These are phyloP conservation scores for Botrytis fabae DNA, from an alignment of 2,329 filamentous ascomycete genomes.

Conservation along the genomic window DNA sequence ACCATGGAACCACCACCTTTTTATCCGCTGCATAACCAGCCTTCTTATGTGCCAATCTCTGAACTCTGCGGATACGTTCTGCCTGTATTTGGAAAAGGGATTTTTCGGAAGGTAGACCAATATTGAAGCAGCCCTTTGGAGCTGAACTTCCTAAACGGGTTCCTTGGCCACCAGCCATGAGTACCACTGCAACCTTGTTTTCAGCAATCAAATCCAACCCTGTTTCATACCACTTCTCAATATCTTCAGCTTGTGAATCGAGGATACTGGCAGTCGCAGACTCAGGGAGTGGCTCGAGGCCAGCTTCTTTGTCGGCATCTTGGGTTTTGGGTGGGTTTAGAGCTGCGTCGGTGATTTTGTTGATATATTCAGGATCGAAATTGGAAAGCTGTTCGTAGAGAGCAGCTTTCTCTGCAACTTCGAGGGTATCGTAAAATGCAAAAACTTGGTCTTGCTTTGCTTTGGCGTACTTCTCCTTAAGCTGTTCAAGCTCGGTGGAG, in stretches of 20 bases:
- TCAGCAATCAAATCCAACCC: constrained; percentile 65
- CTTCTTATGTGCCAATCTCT: constrained; percentile 75
- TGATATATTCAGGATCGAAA: constrained; percentile 86
- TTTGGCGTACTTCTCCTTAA: constrained; percentile 71
- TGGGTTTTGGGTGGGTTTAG: constrained; percentile 71
- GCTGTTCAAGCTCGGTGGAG: constrained; percentile 46
- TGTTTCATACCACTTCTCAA: constrained; percentile 79
- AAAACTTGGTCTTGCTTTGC: constrained; percentile 82
- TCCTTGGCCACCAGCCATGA: constrained; percentile 97
- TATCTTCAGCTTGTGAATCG: constrained; percentile 76
- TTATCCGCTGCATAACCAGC: constrained; percentile 55
- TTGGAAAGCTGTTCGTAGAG: constrained; percentile 79
- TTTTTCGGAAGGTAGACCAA: constrained; percentile 89
- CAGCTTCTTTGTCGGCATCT: constrained; percentile 34
- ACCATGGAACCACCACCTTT: constrained; percentile 81
- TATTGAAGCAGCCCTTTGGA: constrained; percentile 97
- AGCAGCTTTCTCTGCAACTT: constrained; percentile 67
- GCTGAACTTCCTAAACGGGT: constrained; percentile 91
- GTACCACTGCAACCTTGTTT: constrained; percentile 78
- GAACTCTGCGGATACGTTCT: constrained; percentile 85
- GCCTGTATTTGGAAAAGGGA: constrained; percentile 97
- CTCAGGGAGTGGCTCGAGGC: constrained; percentile 83
- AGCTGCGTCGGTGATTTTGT: constrained; percentile 78
- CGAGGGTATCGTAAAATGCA: constrained; percentile 81
- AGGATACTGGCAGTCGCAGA: constrained; percentile 86